Conservation (phyloP, 805 yeast genomes). For the Vanderwaltozyma polyspora region DNA sequence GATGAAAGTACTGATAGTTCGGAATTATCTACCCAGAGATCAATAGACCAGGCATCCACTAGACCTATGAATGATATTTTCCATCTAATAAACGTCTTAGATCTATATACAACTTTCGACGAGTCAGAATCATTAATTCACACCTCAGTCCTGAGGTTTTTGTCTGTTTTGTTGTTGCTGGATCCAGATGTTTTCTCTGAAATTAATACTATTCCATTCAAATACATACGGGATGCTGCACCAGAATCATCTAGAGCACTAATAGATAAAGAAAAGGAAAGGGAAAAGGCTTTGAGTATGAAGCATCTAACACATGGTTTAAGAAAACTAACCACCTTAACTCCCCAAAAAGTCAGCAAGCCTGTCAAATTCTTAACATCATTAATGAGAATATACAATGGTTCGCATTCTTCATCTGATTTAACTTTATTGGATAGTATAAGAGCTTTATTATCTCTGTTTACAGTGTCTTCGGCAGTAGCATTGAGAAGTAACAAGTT, state of each 20-base stretch:
- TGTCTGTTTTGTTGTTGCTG: conserved; percentile 16
- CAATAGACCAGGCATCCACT: no score
- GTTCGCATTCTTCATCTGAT: conserved; percentile 16
- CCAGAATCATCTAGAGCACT: neutral
- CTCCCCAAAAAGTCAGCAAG: conserved; percentile 8
- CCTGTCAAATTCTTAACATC: conserved; percentile 15
- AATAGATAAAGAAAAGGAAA: conserved; percentile 5
- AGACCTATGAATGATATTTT: no score
- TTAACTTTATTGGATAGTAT: conserved; percentile 17
- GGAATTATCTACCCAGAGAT: no score
- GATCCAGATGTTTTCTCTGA: conserved; percentile 19
- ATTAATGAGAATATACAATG: conserved; percentile 20
- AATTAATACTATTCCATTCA: conserved; percentile 15
- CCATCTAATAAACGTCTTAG: conserved; percentile 13
- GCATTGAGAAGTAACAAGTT: conserved; percentile 8
- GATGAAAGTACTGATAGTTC: neutral
- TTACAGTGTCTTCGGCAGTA: conserved; percentile 14
- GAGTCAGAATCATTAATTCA: conserved; percentile 21
- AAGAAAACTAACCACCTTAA: conserved; percentile 15
- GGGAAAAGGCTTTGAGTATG: conserved; percentile 5
- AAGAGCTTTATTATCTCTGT: conserved; percentile 12
- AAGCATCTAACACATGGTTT: conserved; percentile 17
- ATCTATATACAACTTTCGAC: conserved; percentile 16
- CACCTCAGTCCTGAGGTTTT: conserved; percentile 18
- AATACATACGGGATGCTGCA: conserved; percentile 10